Evolutionary conservation across 371 early-diverging fungal genomes (phyloP).

Genomic region (Mortierella polycephala): DNA sequence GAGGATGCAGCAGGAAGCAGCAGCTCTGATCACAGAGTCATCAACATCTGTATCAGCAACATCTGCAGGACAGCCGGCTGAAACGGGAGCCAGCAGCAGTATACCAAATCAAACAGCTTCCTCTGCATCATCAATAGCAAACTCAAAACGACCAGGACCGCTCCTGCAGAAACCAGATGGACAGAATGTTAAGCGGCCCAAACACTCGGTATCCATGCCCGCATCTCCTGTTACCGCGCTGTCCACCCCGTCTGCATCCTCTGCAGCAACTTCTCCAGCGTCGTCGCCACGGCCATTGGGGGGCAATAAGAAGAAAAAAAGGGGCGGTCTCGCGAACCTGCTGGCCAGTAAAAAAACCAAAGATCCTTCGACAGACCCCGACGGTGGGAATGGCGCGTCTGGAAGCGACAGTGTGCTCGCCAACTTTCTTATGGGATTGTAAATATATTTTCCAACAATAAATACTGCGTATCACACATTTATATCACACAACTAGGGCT

Average conservation of each 20-base stretch:
- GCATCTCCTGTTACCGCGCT: conserved; percentile 14
- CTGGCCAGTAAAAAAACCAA: conserved; percentile 39
- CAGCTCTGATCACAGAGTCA: background rate
- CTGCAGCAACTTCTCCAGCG: conserved; percentile 23
- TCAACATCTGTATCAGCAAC: background rate
- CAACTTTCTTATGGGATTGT: conserved; percentile 47
- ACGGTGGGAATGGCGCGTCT: conserved; percentile 6
- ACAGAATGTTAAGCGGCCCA: conserved; percentile 7
- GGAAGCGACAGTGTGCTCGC: conserved; percentile 45
- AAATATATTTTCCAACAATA: background rate
- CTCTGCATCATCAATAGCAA: background rate
- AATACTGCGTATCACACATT: background rate
- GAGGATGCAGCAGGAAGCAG: background rate
- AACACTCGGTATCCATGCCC: conserved; percentile 16
- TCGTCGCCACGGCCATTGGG: conserved; percentile 24
- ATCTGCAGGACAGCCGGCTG: background rate
- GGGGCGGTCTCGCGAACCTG: conserved; percentile 23
- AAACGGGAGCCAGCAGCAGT: background rate
- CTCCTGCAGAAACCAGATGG: background rate
- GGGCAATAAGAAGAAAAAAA: conserved; percentile 47
- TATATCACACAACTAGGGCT: no score
- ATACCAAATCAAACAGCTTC: no score
- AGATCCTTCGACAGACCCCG: conserved; percentile 12
- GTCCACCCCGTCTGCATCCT: conserved; percentile 11
- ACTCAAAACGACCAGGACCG: conserved; percentile 8